Evolutionary conservation across 2,329 filamentous ascomycete genomes (phyloP), one percentile per base, ranked within the genome.

Genomic region (Thelonectria discophora): DNA sequence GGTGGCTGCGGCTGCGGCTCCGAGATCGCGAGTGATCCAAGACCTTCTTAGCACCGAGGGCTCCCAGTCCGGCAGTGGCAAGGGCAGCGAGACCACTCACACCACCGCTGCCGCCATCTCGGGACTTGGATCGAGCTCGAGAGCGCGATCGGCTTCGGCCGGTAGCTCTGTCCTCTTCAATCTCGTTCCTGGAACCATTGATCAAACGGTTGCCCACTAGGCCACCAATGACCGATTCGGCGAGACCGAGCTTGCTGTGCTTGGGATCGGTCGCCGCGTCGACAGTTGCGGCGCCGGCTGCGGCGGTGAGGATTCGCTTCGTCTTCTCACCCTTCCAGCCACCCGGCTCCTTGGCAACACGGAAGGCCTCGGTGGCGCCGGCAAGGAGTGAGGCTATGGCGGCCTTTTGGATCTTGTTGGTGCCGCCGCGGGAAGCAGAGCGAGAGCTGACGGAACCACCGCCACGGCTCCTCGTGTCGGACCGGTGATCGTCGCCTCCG

Each of bases 321-420:
- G 93, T 92, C 79, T 97, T 97, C 65, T 92, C 90, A 39, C 94
- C 94, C 65, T 89, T 90, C 93, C 94, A 97, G 45, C 90, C 87
- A 56, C 94, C 94, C 2, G 93, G 91, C 65, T 95, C 91, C 72
- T 94, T 97, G 75, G 94, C 89, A 58, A 93, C 89, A 64, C 92
- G 90, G 83, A 97, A 97, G 43, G 94, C 94, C 77, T 97, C 94
- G 56, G 93, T 91, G 42, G 94, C 94, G 70, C 93, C 94, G 30
- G 94, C 94, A 48, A 97, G 86, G 40, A 97, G 83, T 18, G 94
- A 95, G 34, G 94, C 94, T 81, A 95, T 94, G 75, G 94, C 92
- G 34, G 93, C 93, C 78, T 97, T 93, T 68, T 93, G 88, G 48
- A 92, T 86, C 70, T 91, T 91, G 69, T 81, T 83, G 37, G 81